Base-by-base conservation (phyloP, 2,329 filamentous ascomycete genomes). In the Aspergillus floridensis region DNA sequence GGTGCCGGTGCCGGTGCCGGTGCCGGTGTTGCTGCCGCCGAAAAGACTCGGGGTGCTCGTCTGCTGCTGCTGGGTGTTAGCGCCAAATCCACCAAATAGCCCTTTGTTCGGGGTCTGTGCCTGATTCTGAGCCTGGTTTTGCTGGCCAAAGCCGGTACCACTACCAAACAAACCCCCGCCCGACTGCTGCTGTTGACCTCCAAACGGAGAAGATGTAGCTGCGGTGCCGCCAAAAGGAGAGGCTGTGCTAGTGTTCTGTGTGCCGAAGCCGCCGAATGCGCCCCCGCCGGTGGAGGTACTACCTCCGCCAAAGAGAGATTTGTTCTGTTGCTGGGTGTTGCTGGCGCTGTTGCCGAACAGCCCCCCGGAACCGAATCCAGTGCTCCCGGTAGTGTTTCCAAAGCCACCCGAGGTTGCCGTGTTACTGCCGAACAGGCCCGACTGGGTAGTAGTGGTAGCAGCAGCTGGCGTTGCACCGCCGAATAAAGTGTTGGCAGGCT, bases 11-110 rank as follows among this genome's bases (percentile, higher is more conserved):
- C 68, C 26, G 26, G 59, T 55, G 16, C 57, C 54, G 54, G 58
- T 38, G 48, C 49, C 63, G 52, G 56, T 59, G 24, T 46, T 46
- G n/a, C 41, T 48, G 31, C 65, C 62, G 29, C 71, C 65, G 21
- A 82, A 82, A 52, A 86, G 84, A 1, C 82, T 65, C 49, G 74
- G 72, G 48, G 64, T 57, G 54, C 71, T 66, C n/a, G 66, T 66
- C 53, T 75, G 66, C 57, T 80, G 76, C 60, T 80, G 77, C 60
- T 79, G 74, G 31, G 73, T 77, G 60, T 76, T 74, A 22, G 70
- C 66, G 32, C 76, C 79, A 58, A 81, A 79, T 53, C 73, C 70
- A 55, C 65, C 67, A 59, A 77, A 76, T 26, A 75, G 60, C 5
- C 68, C 67, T 50, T 73, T 73, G 38, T 68, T 74, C 60, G 80